Evolutionary conservation across 225 moss, liverwort and hornwort species (phyloP).

Genomic region (Antitrichia curtipendula): DNA sequence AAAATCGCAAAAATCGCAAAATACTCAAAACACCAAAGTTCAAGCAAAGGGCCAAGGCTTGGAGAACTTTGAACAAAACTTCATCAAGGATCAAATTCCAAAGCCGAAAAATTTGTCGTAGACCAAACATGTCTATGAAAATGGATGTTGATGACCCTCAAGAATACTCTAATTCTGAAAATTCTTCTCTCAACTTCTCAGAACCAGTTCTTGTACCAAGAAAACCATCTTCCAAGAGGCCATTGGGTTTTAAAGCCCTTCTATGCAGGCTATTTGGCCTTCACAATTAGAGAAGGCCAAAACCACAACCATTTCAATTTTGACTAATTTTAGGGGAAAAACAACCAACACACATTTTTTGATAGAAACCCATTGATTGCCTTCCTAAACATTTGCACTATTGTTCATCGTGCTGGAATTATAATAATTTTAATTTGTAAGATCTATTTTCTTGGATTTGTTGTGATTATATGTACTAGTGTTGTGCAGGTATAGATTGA

Average conservation of each 20-base stretch:
- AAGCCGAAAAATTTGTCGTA: background rate
- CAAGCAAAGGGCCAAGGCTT: background rate
- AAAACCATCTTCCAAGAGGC: background rate
- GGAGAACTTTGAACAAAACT: background rate
- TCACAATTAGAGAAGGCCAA: background rate
- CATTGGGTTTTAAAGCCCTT: background rate
- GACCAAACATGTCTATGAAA: background rate
- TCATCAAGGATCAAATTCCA: background rate
- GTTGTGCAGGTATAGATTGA: background rate
- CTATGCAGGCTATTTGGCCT: background rate
- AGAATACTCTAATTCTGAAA: background rate
- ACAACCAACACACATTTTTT: background rate
- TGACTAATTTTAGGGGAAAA: background rate
- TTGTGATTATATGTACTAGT: background rate
- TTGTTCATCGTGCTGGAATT: background rate
- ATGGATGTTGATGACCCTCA: background rate
- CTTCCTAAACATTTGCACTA: background rate
- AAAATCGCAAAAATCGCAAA: background rate
- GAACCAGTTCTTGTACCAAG: background rate
- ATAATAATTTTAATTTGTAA: background rate
- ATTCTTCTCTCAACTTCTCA: background rate
- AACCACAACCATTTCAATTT: background rate
- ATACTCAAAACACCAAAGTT: background rate
- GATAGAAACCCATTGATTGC: too few relatives aligned
- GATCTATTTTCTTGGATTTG: background rate